Evolutionary conservation across 2,329 filamentous ascomycete species (phyloP).

Genomic region (Volutella citrinella): DNA sequence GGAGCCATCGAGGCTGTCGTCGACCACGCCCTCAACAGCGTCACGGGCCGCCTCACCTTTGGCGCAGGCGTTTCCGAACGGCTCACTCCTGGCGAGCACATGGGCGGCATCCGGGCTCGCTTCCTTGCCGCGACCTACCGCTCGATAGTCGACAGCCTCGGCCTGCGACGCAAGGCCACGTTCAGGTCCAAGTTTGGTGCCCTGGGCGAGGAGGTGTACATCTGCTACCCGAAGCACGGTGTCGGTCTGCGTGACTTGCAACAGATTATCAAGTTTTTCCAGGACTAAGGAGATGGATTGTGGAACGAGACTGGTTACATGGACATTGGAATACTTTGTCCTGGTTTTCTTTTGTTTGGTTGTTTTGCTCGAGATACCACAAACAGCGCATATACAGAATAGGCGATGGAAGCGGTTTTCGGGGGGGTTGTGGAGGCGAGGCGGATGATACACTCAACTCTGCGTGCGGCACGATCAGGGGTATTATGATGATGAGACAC

Average conservation of each 20-base stretch:
- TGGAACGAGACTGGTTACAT: background rate
- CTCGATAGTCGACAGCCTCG: conserved; percentile 76
- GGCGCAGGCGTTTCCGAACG: conserved; percentile 76
- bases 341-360: too few relatives aligned
- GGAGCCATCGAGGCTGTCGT: conserved; percentile 85
- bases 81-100: conserved; percentile 75
- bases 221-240: conserved; percentile 85
- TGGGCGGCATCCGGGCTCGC: conserved; percentile 76
- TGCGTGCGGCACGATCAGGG: too few relatives aligned
- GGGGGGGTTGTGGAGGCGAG: too few relatives aligned
- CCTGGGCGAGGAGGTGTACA: conserved; percentile 78
- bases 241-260: conserved; percentile 77
- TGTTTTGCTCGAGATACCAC: too few relatives aligned
- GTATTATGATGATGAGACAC: too few relatives aligned
- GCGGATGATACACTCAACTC: too few relatives aligned
- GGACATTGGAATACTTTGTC: too few relatives aligned
- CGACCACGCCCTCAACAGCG: conserved; percentile 58
- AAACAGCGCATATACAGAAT: too few relatives aligned
- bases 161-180: conserved; percentile 78
- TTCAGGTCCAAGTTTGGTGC: conserved; percentile 91
- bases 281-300: conserved; percentile 51
- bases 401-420: too few relatives aligned
- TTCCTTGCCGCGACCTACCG: conserved; percentile 81
- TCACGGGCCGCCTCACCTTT: conserved; percentile 69
- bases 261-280: conserved; percentile 88